Evolutionary conservation across 768 basidiomycete genomes (phyloP), one percentile per base, ranked within the genome.

Genomic region (Pseudohyphozyma bogoriensis): DNA sequence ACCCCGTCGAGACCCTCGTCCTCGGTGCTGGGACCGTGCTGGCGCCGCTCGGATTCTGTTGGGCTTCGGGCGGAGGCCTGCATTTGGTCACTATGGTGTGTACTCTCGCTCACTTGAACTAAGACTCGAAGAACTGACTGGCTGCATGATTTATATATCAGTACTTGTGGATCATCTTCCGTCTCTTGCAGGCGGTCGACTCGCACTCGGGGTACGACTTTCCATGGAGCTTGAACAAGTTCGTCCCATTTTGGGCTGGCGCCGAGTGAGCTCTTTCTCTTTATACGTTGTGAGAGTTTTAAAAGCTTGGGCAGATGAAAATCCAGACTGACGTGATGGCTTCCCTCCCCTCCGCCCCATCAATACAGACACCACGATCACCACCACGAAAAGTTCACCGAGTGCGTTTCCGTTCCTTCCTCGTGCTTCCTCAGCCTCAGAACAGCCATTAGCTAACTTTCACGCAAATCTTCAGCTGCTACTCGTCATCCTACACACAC

Each of bases 121-220:
- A n/a, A n/a, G n/a, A n/a, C n/a, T n/a, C 24, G 6, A 2, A 7
- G 8, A 4, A 2, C 5, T 8, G 31, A 29, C n/a, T 4, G n/a
- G 16, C 29, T 18, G 26, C 10, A 36, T 26, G 2, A 31, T 32
- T 24, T 1, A 7, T 1, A 32, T 28, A 8, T 24, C 51, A 62
- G 62, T 95, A 92, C 76, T 67, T 87, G 64, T 97, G 93, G 92
- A 88, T 97, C 71, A 83, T 83, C 12, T 81, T 93, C 53, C 83
- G 92, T 37, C 82, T 99, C 37, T 95, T 90, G 84, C 95, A 99
- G 72, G 92, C 93, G 39, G 83, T 99, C 67, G 95, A 99, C 66
- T 85, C 93, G 6, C 95, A 99, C 81, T 89, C 86, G 51, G 93
- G 93, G 50, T 62, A 49, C 31, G 89, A 97, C 74, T 99, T 99